phyloP scores from a whole-genome alignment of 495 filamentous ascomycete species.

The Penicillium desertorum region DNA sequence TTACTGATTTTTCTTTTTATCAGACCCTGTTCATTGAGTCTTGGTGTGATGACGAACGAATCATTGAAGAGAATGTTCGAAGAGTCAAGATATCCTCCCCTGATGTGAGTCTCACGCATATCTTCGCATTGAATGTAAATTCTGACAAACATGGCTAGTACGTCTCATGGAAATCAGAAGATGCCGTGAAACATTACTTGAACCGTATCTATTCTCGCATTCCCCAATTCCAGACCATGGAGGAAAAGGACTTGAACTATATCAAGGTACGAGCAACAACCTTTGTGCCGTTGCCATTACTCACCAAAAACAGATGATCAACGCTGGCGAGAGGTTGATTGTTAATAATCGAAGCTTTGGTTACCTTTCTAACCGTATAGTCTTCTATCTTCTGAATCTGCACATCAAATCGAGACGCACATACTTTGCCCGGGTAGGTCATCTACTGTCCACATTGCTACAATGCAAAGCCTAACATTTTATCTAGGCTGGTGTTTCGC shows the following conservation, averaged over 20 bases:
- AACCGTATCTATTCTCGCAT: conserved; percentile 86
- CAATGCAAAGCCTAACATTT: conserved; percentile 2
- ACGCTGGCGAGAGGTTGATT: conserved; percentile 86
- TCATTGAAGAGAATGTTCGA: conserved; percentile 96
- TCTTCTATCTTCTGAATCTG: conserved; percentile 96
- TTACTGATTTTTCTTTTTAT: background rate
- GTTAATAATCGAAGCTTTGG: conserved; percentile 96
- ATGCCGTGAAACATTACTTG: conserved; percentile 89
- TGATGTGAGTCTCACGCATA: conserved; percentile 58
- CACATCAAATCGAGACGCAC: conserved; percentile 93
- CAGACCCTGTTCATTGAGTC: conserved; percentile 97
- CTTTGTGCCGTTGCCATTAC: conserved; percentile 4
- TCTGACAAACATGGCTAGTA: conserved; percentile 54
- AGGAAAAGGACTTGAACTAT: conserved; percentile 88
- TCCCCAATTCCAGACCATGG: conserved; percentile 95
- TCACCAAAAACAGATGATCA: conserved; percentile 72
- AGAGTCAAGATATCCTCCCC: conserved; percentile 98
- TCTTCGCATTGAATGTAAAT: background rate
- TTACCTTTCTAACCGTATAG: conserved; percentile 92
- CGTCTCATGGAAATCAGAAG: conserved; percentile 82
- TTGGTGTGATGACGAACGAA: conserved; percentile 84
- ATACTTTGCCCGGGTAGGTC: conserved; percentile 81
- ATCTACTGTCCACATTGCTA: background rate
- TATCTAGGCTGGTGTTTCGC: conserved; percentile 57
- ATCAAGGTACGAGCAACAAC: conserved; percentile 64